A percentile compares a stretch with the other conserved stretches of the same genome.
Evolutionary conservation across 2,329 filamentous ascomycete genomes (phyloP).

Genomic region (Ramularia collo-cygni): DNA sequence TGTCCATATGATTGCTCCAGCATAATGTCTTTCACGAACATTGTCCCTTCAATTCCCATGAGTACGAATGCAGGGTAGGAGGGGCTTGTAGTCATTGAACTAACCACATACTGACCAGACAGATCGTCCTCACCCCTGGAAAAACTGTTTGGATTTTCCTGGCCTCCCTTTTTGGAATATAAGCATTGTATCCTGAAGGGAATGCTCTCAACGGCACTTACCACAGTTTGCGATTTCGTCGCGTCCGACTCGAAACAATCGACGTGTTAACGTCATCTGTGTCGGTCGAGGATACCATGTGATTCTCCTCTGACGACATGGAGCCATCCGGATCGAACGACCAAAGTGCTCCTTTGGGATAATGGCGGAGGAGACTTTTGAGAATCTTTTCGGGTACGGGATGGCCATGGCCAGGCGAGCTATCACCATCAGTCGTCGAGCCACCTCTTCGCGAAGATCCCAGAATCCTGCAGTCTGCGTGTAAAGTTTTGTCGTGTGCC

Average conservation of each 20-base stretch:
- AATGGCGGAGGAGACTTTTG: slow-evolving; percentile 17
- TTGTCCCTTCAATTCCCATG: no score
- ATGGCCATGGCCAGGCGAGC: not conserved
- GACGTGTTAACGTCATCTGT: not conserved
- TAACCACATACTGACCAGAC: slow-evolving; percentile 46
- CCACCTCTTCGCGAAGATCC: slow-evolving; percentile 4
- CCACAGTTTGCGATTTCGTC: slow-evolving; percentile 3
- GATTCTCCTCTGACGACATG: slow-evolving; percentile 10
- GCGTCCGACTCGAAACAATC: not conserved
- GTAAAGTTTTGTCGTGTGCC: not conserved
- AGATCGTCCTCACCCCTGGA: slow-evolving; percentile 39
- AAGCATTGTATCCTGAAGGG: no score
- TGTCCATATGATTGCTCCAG: slow-evolving; percentile 33
- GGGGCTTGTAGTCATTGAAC: no score
- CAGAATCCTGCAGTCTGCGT: slow-evolving; percentile 6
- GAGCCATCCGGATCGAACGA: slow-evolving; percentile 17
- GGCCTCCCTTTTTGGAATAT: no score
- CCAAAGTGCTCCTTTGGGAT: slow-evolving; percentile 22
- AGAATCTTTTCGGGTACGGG: slow-evolving; percentile 14
- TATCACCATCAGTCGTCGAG: not conserved
- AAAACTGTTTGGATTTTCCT: slow-evolving; percentile 29
- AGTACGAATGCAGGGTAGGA: no score
- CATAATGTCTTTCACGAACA: slow-evolving; percentile 25
- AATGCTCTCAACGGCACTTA: no score
- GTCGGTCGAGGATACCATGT: not conserved